Evolutionary conservation across 1,139 yeast species (phyloP), one percentile per base, ranked within the genome.

Genomic region (Sugiyamaella neomexicana): DNA sequence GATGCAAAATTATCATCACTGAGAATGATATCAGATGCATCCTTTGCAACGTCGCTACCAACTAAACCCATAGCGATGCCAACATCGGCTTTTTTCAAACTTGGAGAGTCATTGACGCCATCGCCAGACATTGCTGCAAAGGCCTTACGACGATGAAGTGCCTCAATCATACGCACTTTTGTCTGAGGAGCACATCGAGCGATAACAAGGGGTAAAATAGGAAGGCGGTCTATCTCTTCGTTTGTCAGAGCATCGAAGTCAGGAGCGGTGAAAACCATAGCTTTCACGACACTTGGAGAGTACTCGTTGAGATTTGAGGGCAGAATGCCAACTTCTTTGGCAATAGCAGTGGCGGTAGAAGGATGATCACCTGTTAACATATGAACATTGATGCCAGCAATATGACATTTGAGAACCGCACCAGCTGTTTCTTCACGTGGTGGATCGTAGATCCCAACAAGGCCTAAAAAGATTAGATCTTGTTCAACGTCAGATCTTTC

Each of bases 341-440:
- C 93, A 72, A 86, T 86, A 2, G 93, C 90, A 55, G 78, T 75
- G 23, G 95, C 95, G 46, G 95, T 87, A 43, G 87, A 86, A 2
- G 89, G 89, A 65, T 86, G 93, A 66, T 87, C 95, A 61, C 95
- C 95, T 25, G 95, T 87, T 52, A 87, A 80, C 95, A 87, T 87
- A 63, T 84, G 90, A 46, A 87, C 95, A 62, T 83, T 83, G 62
- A 87, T 84, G 54, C 95, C 95, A 17, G 95, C 95, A 48, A 70
- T 74, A 65, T 86, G 91, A 67, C 93, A 86, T 60, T 74, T 70
- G 61, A 78, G 78, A 38, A 87, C 95, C 2, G 89, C 82, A 9
- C 74, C 78, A 13, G 85, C 82, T 16, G 90, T 81, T 72, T 86
- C 93, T 7, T 77, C 75, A 64, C 95, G 78, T 54, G 95, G 95